Conservation (phyloP, 1,139 yeast genomes). For the Magnusiomyces suaveolens region DNA sequence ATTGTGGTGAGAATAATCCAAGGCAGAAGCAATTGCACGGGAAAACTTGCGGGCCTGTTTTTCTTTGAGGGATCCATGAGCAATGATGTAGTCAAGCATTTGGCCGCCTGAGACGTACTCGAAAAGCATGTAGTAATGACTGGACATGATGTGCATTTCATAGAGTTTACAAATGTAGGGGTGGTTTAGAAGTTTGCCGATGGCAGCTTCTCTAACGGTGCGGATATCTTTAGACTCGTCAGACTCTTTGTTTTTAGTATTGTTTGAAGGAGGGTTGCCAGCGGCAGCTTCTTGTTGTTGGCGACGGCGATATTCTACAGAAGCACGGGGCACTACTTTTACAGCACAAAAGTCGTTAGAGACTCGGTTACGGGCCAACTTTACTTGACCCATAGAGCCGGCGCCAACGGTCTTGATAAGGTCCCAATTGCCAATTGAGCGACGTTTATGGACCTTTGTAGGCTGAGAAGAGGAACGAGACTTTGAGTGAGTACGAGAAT, state of each 20-base stretch:
- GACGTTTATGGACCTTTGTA: conserved; percentile 40
- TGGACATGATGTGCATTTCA: conserved; percentile 94
- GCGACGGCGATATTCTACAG: conserved; percentile 41
- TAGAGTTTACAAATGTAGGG: conserved; percentile 86
- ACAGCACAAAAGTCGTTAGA: conserved; percentile 74
- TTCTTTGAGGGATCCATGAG: conserved; percentile 92
- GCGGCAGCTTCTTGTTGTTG: conserved; percentile 11
- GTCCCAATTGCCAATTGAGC: conserved; percentile 94
- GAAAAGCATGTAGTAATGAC: conserved; percentile 92
- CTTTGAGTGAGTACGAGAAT: neutral
- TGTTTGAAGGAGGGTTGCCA: conserved; percentile 35
- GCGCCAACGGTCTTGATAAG: conserved; percentile 93
- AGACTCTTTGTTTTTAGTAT: conserved; percentile 62
- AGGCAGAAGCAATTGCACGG: conserved; percentile 89
- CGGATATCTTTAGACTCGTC: conserved; percentile 88
- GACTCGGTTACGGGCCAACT: conserved; percentile 74
- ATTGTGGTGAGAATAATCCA: conserved; percentile 86
- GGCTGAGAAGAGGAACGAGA: neutral
- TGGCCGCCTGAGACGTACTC: conserved; percentile 98
- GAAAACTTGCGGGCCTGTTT: conserved; percentile 92
- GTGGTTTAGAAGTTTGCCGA: conserved; percentile 82
- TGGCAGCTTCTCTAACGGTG: conserved; percentile 88
- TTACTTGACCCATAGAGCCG: conserved; percentile 98
- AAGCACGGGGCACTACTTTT: conserved; percentile 50
- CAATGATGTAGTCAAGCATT: conserved; percentile 91